These are phyloP conservation scores for Metschnikowia arizonensis DNA, from an alignment of 805 yeast genomes.

Conservation along the genomic window DNA sequence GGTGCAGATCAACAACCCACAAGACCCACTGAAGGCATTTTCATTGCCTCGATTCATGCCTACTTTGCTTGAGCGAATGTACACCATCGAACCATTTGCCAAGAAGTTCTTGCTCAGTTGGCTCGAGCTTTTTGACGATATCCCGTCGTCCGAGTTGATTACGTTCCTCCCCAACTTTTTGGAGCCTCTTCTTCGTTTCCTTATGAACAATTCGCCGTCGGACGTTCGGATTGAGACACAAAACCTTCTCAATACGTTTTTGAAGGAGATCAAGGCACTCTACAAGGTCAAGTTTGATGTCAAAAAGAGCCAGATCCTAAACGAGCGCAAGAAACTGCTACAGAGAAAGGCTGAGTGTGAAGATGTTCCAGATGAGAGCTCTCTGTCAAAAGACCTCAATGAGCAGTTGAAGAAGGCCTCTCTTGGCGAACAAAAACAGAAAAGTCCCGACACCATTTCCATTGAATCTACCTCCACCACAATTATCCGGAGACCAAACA, in stretches of 20 bases:
- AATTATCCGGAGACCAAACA: constrained; percentile 16
- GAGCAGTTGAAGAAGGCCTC: background rate
- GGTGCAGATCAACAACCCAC: constrained; percentile 55
- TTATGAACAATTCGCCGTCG: constrained; percentile 71
- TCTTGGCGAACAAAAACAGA: background rate
- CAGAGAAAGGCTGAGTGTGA: background rate
- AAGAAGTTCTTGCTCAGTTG: constrained; percentile 89
- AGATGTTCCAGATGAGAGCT: background rate
- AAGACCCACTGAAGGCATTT: constrained; percentile 64
- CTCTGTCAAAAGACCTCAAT: constrained; percentile 4
- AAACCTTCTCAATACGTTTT: constrained; percentile 64
- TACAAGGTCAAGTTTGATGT: constrained; percentile 60
- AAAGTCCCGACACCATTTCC: constrained; percentile 15
- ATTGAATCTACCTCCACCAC: constrained; percentile 27
- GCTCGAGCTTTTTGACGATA: constrained; percentile 87
- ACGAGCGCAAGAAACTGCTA: constrained; percentile 13
- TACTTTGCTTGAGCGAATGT: constrained; percentile 82
- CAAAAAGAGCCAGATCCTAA: constrained; percentile 24
- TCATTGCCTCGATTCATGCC: constrained; percentile 87
- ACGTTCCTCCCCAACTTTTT: constrained; percentile 85
- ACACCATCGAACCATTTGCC: constrained; percentile 88
- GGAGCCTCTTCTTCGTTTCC: constrained; percentile 74
- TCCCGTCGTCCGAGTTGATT: constrained; percentile 85
- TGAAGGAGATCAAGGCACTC: constrained; percentile 78
- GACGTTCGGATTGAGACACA: constrained; percentile 87